These are phyloP conservation scores for Umbelopsis isabellina DNA, from an alignment of 192 early-diverging fungal genomes.

Conservation along the genomic window DNA sequence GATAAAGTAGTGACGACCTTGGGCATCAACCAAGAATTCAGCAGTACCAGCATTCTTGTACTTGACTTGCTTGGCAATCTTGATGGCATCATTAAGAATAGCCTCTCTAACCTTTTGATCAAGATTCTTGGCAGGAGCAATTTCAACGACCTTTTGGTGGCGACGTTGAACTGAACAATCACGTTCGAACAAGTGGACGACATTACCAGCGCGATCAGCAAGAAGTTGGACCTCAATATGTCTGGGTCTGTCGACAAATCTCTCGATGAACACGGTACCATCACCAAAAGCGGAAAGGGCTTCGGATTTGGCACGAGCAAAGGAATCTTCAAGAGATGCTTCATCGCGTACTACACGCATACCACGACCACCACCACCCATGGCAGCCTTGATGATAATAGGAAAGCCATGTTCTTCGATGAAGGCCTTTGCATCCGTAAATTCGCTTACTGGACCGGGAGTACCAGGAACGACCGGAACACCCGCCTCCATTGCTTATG, in stretches of 20 bases:
- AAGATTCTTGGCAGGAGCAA: constrained; percentile 83
- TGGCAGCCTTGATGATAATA: constrained; percentile 96
- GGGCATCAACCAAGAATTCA: constrained; percentile 91
- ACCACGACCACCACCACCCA: constrained; percentile 95
- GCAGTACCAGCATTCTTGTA: constrained; percentile 98
- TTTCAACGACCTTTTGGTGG: constrained; percentile 97
- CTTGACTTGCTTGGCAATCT: constrained; percentile 83
- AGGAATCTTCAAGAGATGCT: constrained; percentile 72
- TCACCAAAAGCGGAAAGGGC: constrained; percentile 94
- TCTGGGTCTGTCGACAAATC: constrained; percentile 87
- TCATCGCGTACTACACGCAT: constrained; percentile 91
- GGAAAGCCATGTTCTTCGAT: constrained; percentile 86
- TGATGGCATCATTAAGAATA: constrained; percentile 90
- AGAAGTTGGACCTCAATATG: constrained; percentile 98
- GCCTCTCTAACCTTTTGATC: constrained; percentile 66
- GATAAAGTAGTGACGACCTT: constrained; percentile 94
- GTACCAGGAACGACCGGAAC: constrained; percentile 96
- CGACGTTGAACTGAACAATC: constrained; percentile 98
- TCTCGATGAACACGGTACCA: constrained; percentile 93
- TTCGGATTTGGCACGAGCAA: constrained; percentile 86
- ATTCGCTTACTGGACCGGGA: constrained; percentile 77
- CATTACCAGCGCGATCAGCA: constrained; percentile 83
- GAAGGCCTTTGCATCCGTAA: constrained; percentile 70
- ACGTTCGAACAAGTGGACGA: constrained; percentile 91
- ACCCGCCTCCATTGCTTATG: constrained; percentile 68